Evolutionary conservation across 2,329 filamentous ascomycete species (phyloP), one percentile per base, ranked within the genome.

Genomic region (Colletotrichum brevisporum): DNA sequence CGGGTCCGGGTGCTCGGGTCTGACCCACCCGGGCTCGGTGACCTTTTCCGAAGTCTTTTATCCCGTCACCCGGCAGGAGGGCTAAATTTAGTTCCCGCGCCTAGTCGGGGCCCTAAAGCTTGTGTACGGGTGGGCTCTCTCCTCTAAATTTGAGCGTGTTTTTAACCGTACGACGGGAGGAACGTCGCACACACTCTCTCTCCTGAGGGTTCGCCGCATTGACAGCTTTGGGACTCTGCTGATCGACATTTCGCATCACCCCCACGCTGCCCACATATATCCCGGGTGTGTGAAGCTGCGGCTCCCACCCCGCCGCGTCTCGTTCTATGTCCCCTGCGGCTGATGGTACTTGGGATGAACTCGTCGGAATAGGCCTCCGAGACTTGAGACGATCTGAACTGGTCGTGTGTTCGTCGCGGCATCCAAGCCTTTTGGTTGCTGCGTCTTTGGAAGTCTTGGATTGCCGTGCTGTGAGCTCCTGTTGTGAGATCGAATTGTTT

Each of bases 41-140:
- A 26, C 12, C 31, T 18, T 13, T 56, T 5, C 18, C 53, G 39
- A 36, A 36, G 16, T 13, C 41, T 43, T 43, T n/a, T 10, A 43
- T n/a, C 41, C 16, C 41, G 15, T 43, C 16, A 5, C 41, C 16
- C 13, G 41, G 13, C 13, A 43, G 16, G 41, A n/a, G 5, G 16
- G 16, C 41, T 56, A 56, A 56, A 41, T 56, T 41, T 56, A 56
- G 53, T 56, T 56, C 36, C 53, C 53, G 53, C 13, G 36, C 12
- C 24, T 56, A 56, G 53, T 56, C 31, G 53, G 36, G 8, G 10
- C 9, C 31, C 10, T 10, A 36, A 56, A 56, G 53, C 53, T 56
- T 43, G 53, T 45, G 13, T 41, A 56, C 31, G 1, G 53, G 13
- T 43, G 21, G 53, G 18, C 31, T 8, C 31, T 12, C 10, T 12